phyloP scores from a whole-genome alignment of 257 asterid genomes.

The Solanum phureja region DNA sequence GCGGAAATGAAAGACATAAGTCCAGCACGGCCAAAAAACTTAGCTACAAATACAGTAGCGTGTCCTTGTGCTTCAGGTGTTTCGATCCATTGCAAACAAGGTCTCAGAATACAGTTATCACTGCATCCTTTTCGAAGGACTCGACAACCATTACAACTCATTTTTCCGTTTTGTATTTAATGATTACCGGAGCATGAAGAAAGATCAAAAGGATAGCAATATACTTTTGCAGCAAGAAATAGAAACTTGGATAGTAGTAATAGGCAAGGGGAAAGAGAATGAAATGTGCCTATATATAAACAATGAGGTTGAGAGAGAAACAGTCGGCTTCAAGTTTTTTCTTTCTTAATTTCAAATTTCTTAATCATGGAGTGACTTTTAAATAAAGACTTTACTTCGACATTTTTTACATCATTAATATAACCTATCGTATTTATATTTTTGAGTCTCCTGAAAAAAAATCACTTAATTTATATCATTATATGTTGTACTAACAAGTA shows the following conservation, averaged over 20 bases:
- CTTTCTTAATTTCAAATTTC: not conserved
- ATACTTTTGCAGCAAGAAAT: slow-evolving; percentile 15
- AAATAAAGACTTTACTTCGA: not conserved
- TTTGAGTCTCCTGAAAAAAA: not conserved
- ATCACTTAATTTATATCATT: not conserved
- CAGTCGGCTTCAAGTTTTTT: slow-evolving; percentile 12
- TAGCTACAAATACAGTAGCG: slow-evolving; percentile 73
- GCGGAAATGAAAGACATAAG: slow-evolving; percentile 62
- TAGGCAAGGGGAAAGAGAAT: slow-evolving; percentile 6
- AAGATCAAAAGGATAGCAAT: not conserved
- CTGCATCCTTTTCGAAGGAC: slow-evolving; percentile 74
- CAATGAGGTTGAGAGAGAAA: slow-evolving; percentile 5
- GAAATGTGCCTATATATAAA: slow-evolving; percentile 20
- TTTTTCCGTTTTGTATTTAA: not conserved
- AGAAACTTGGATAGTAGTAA: not conserved
- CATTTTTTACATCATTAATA: not conserved
- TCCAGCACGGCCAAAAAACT: slow-evolving; percentile 72
- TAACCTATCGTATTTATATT: not conserved
- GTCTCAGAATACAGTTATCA: slow-evolving; percentile 50
- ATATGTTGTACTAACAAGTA: not conserved
- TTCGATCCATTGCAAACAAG: slow-evolving; percentile 56
- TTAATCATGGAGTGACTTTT: not conserved
- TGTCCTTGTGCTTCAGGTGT: slow-evolving; percentile 49
- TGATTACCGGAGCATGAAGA: slow-evolving; percentile 8
- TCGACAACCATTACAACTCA: slow-evolving; percentile 79